These are phyloP conservation scores for Dendryphion nanum DNA, from an alignment of 2,329 filamentous ascomycete species.

Conservation along the genomic window DNA sequence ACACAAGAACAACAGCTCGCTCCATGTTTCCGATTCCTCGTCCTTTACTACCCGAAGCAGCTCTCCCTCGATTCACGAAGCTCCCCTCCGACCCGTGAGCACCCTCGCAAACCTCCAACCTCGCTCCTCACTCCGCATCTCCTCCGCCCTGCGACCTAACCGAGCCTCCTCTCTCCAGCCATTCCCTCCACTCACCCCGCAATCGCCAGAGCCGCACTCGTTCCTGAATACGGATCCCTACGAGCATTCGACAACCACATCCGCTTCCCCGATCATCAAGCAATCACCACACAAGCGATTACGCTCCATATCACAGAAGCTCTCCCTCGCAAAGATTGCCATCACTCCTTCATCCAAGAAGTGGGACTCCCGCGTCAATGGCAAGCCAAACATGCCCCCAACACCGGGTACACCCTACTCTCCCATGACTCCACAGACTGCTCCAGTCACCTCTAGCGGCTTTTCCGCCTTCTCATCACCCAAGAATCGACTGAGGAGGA, in stretches of 20 bases:
- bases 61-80: slow-evolving; percentile 2
- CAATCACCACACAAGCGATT: slow-evolving; percentile 35
- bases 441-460: slow-evolving; percentile 17
- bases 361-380: slow-evolving; percentile 26
- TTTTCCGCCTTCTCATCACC: slow-evolving; percentile 9
- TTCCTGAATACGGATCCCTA: slow-evolving; percentile 41
- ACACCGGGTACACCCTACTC: slow-evolving; percentile 30
- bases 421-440: slow-evolving; percentile 34
- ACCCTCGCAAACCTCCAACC: slow-evolving; percentile 13
- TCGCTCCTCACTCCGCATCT: slow-evolving; percentile 29
- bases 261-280: slow-evolving; percentile 33
- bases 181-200: slow-evolving; percentile 28
- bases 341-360: slow-evolving; percentile 34
- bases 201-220: slow-evolving; percentile 29
- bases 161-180: slow-evolving; percentile 14
- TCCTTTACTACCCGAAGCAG: slow-evolving; percentile 16
- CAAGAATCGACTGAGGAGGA: slow-evolving; percentile 17
- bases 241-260: slow-evolving; percentile 27
- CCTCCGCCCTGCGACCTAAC: slow-evolving; percentile 7
- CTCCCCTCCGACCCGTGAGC: slow-evolving; percentile 18
- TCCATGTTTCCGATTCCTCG: slow-evolving; percentile 22
- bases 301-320: slow-evolving; percentile 37
- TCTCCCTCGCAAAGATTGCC: slow-evolving; percentile 38
- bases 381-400: slow-evolving; percentile 10
- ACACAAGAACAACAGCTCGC: slow-evolving; percentile 17